Evolutionary conservation across 306 rosid genomes (phyloP), one percentile per base, ranked within the genome.

Genomic region (Vigna hirtella): DNA sequence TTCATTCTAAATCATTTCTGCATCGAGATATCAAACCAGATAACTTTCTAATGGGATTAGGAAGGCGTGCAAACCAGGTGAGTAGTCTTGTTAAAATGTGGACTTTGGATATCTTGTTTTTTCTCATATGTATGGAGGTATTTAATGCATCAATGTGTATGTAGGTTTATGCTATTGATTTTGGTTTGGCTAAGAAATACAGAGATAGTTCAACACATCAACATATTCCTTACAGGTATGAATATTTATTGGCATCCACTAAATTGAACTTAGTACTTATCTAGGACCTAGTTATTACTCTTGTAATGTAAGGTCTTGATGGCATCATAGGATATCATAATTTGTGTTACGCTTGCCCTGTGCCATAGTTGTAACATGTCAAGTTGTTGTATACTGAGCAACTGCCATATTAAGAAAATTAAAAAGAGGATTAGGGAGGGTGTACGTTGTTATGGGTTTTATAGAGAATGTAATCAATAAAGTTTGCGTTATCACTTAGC

Each of bases 1-100:
- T 91, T 70, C 98, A 93, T 87, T 85, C 96, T 13, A 93, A 91
- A 73, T 93, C 98, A 55, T 89, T 94, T 88, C 93, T 94, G 13
- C 98, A 94, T 72, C 94, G 98, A 15, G 98, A 94, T 88, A 94
- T 94, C 74, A 94, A 94, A 86, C 98, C 98, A 0, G 98, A 94
- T 83, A 94, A 94, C 74, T 94, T 92, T 87, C 93, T 94, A 56
- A 94, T 94, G 98, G 98, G 98, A 66, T 86, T 94, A 67, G 98
- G 98, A 80, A 88, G 97, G 88, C 97, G 98, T 76, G 97, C 98
- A 4, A 94, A 94, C 81, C 97, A 91, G 96, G 98, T 94, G 24
- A 15, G 22, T 65, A 6, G 53, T 77, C 77, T 73, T 77, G 48
- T 85, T 81, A 51, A 32, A 65, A 59, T 45, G 26, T 58, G 2